Evolutionary conservation across 805 yeast genomes (phyloP).

Genomic region (Priceomyces haplophilus): DNA sequence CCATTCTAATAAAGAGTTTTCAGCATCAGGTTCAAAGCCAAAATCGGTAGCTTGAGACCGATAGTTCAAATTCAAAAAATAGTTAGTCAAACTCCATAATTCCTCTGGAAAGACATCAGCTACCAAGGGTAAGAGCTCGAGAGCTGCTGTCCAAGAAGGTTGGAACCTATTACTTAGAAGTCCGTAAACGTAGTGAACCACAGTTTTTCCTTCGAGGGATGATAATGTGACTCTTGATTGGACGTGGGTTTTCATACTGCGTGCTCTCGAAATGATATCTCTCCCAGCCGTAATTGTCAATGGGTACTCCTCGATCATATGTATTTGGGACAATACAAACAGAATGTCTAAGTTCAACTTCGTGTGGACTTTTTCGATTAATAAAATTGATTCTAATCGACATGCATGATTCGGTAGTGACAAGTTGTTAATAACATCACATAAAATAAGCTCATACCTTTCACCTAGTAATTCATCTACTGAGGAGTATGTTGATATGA

Average conservation of each 20-base stretch:
- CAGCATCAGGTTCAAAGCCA: background rate
- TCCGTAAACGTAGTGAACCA: conserved; percentile 51
- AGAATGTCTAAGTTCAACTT: conserved; percentile 27
- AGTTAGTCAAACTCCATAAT: conserved; percentile 55
- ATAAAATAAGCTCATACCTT: conserved; percentile 12
- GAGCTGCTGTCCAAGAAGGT: conserved; percentile 81
- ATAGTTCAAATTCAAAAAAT: conserved; percentile 19
- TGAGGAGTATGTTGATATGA: conserved; percentile 15
- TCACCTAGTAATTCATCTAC: background rate
- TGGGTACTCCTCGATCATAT: conserved; percentile 69
- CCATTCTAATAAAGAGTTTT: conserved; percentile 29
- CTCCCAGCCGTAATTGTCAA: conserved; percentile 66
- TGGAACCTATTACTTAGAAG: conserved; percentile 70
- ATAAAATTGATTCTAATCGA: conserved; percentile 51
- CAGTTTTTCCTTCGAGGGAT: conserved; percentile 14
- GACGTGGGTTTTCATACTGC: conserved; percentile 52
- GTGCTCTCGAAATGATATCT: conserved; percentile 66
- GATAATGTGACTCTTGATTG: conserved; percentile 19
- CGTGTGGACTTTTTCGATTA: conserved; percentile 34
- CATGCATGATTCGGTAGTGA: conserved; percentile 47
- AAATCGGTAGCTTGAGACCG: background rate
- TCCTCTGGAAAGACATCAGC: conserved; percentile 24
- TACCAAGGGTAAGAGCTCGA: conserved; percentile 54
- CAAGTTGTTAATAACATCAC: conserved; percentile 30
- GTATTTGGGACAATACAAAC: conserved; percentile 46